Base-by-base conservation (phyloP, 164 flowering plant genomes). In the Protea cynaroides region DNA sequence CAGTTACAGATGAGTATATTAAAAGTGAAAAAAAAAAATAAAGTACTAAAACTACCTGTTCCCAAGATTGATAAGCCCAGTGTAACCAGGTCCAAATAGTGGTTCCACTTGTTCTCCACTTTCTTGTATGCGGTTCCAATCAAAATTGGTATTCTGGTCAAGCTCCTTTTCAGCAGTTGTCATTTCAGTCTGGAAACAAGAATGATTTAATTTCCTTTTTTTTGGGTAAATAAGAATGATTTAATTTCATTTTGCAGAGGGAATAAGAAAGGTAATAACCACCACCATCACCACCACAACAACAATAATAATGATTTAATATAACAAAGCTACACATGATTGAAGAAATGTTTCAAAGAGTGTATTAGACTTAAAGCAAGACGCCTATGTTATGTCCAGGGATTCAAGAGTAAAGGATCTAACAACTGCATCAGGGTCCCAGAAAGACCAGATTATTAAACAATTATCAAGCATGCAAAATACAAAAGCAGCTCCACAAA, bases 81-180 rank as follows among this genome's bases (percentile, higher is more conserved):
- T 95, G 71, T 91, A 95, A 59, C 99, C 99, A 1, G 99, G 96
- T 72, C 99, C 99, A 83, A 69, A 92, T 21, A 95, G 56, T 56
- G 90, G 92, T 65, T 91, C 94, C 34, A 87, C 75, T 56, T 88
- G 96, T 70, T 88, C 79, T 46, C 96, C 97, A 81, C 96, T 89
- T 81, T 95, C 99, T 84, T 95, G 99, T 62, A 95, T 89, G 56
- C 99, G 92, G 62, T 95, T 89, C 99, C 99, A 95, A 65, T 95
- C 99, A 76, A 82, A 95, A 71, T 88, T 95, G 62, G 96, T 85
- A 75, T 95, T 95, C 70, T 88, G 96, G 73, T 95, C 99, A 72
- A 95, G 96, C 73, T 95, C 99, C 77, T 80, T 85, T 72, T 95
- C 99, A 72, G 99, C 99, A 69, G 99, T 95, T 44, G 99, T 95